Conservation (phyloP, 2,329 filamentous ascomycete genomes). For the Clonostachys solani region DNA sequence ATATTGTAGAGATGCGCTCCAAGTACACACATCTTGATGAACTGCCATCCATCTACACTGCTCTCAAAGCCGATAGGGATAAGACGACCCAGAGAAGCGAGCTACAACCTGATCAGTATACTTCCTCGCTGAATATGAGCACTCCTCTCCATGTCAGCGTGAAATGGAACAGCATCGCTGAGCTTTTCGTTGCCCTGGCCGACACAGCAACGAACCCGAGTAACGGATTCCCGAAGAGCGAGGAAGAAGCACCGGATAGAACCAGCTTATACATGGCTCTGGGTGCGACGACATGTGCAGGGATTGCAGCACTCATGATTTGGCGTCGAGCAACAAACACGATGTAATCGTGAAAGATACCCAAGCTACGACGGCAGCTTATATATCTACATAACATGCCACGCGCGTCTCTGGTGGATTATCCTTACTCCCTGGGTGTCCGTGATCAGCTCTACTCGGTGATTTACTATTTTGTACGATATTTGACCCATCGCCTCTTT, state of each 20-base stretch:
- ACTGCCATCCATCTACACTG: conserved; percentile 88
- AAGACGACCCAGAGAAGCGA: conserved; percentile 95
- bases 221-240: conserved; percentile 81
- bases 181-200: conserved; percentile 87
- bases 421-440: background rate
- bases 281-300: conserved; percentile 65
- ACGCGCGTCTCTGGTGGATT: background rate
- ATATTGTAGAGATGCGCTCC: conserved; percentile 77
- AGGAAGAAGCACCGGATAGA: conserved; percentile 80
- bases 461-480: too few species aligned
- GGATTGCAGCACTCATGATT: conserved; percentile 60
- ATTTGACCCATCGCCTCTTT: too few species aligned
- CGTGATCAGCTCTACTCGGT: too few species aligned
- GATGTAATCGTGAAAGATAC: conserved; percentile 11
- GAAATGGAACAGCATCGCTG: conserved; percentile 88
- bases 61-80: conserved; percentile 91
- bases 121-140: conserved; percentile 78
- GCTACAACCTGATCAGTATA: conserved; percentile 88
- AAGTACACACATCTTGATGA: conserved; percentile 81
- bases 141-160: conserved; percentile 92
- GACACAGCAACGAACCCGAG: conserved; percentile 89
- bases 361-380: background rate
- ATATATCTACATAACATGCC: background rate
- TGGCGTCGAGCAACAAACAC: conserved; percentile 55
- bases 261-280: conserved; percentile 83